These are phyloP conservation scores for Carex cristatella DNA, from an alignment of 176 grass and related monocot genomes.

Conservation along the genomic window DNA sequence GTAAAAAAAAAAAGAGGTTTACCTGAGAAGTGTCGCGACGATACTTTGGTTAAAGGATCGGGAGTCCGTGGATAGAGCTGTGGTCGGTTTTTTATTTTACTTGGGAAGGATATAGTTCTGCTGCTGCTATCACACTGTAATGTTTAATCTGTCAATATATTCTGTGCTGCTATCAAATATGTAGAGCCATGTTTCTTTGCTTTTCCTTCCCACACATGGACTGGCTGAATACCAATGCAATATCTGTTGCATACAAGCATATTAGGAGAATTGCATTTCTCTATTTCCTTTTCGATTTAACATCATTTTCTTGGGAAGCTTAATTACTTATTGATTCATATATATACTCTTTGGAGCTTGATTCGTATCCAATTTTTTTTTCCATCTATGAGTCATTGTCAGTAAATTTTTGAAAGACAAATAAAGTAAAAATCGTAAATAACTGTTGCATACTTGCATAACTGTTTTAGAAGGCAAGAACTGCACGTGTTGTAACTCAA, in stretches of 20 bases:
- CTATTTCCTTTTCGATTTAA: background rate
- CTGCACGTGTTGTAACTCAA: background rate
- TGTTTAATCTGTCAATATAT: background rate
- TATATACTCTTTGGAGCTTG: background rate
- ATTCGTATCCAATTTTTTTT: background rate
- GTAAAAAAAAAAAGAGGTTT: background rate
- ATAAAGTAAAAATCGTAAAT: background rate
- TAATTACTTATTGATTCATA: background rate
- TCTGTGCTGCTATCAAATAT: background rate
- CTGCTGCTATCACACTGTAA: background rate
- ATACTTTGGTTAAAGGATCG: background rate
- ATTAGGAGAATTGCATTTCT: background rate
- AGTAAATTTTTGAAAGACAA: background rate
- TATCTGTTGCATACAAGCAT: background rate
- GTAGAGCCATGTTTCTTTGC: background rate
- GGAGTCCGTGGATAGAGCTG: background rate
- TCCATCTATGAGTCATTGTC: background rate
- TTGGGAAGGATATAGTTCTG: slow-evolving; percentile 10
- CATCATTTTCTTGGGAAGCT: background rate
- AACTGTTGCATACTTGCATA: background rate
- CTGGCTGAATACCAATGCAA: background rate
- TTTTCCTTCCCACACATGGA: background rate
- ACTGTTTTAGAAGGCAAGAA: background rate
- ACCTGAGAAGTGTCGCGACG: background rate
- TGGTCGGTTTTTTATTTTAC: background rate